These are phyloP conservation scores for Casuarina cunninghamiana DNA, from an alignment of 306 rosid species.

Conservation along the genomic window DNA sequence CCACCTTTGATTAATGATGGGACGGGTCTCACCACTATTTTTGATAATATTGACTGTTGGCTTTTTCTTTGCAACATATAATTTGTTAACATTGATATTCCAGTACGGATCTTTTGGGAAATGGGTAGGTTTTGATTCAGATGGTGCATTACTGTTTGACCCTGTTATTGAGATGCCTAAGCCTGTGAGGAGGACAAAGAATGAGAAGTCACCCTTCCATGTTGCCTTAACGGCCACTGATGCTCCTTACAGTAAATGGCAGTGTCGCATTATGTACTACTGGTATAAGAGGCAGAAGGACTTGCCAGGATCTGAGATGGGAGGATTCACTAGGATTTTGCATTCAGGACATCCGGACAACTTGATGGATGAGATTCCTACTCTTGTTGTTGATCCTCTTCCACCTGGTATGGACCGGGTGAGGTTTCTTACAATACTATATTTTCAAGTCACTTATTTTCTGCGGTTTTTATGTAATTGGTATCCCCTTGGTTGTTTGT, in stretches of 20 bases:
- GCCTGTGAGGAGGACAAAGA: slow-evolving; percentile 47
- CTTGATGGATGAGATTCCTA: slow-evolving; percentile 98
- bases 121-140: slow-evolving; percentile 23
- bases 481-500: slow-evolving; percentile 7
- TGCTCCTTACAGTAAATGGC: slow-evolving; percentile 90
- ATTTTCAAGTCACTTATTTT: slow-evolving; percentile 1
- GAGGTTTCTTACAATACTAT: slow-evolving; percentile 34
- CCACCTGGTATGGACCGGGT: slow-evolving; percentile 90
- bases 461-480: not conserved
- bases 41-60: slow-evolving; percentile 69
- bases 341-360: slow-evolving; percentile 89
- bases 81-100: slow-evolving; percentile 60
- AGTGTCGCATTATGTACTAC: slow-evolving; percentile 90
- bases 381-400: slow-evolving; percentile 91
- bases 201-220: slow-evolving; percentile 62
- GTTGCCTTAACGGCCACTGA: slow-evolving; percentile 92
- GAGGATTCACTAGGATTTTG: slow-evolving; percentile 91
- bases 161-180: slow-evolving; percentile 83
- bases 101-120: slow-evolving; percentile 55
- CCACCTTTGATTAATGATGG: slow-evolving; percentile 42
- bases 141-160: slow-evolving; percentile 41
- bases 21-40: slow-evolving; percentile 63
- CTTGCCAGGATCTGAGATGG: slow-evolving; percentile 87
- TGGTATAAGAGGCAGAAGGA: slow-evolving; percentile 75
- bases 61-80: slow-evolving; percentile 75